Percentiles rank a stretch among this genome's conserved stretches.
These are phyloP conservation scores for Monosporascus sp. DNA, from an alignment of 2,329 filamentous ascomycete species.

Conservation along the genomic window DNA sequence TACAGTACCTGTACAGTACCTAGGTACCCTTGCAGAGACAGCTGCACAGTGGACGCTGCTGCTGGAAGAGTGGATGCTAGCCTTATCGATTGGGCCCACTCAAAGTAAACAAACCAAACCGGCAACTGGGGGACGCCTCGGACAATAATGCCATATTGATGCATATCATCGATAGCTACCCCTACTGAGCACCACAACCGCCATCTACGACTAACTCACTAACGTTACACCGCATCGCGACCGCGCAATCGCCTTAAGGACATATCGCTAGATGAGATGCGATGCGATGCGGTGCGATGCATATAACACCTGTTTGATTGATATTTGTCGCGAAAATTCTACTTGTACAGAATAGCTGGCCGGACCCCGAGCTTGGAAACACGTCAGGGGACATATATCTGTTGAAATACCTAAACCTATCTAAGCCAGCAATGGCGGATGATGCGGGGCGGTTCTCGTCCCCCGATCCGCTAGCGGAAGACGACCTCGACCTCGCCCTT, in stretches of 20 bases:
- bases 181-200: not conserved
- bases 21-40: no score
- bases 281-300: no score
- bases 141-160: not conserved
- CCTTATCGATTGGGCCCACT: not conserved
- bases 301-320: no score
- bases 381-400: not conserved
- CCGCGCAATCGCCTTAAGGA: no score
- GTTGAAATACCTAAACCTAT: conserved; percentile 1
- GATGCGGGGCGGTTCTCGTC: conserved; percentile 27
- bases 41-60: no score
- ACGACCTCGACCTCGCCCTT: conserved; percentile 3
- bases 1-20: not conserved
- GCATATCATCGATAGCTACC: conserved; percentile 1
- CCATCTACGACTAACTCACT: not conserved
- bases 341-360: no score
- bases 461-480: conserved; percentile 28
- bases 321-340: no score
- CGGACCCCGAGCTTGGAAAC: no score
- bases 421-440: conserved; percentile 13
- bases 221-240: no score
- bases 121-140: not conserved
- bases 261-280: no score
- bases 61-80: no score
- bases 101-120: not conserved